Evolutionary conservation across 306 rosid genomes (phyloP), one percentile per base, ranked within the genome.

Genomic region (Lathyrus aphaca): DNA sequence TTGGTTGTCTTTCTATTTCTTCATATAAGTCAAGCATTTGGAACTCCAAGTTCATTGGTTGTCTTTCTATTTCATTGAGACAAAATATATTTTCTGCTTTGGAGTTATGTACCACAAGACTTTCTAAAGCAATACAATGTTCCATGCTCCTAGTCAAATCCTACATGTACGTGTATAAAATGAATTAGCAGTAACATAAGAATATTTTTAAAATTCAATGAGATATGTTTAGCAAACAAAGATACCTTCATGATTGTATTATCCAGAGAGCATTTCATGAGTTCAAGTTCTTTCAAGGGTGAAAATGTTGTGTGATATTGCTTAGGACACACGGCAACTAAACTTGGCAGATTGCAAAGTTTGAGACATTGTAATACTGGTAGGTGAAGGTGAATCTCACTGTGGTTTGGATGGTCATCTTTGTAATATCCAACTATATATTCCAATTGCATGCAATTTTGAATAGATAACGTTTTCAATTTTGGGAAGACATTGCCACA

Each of bases 341-440:
- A 6, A 57, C n/a, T 23, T 29, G 19, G 27, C 0, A 70, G 44
- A 6, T 10, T 1, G 1, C 0, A 0, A 35, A 57, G 35, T 0
- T 2, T 0, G 1, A 70, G 35, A 2, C 0, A 0, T 27, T 7
- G 3, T 44, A 70, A 42, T 5, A 8, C 9, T 2, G 66, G 57
- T 8, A 70, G 44, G 43, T 16, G 23, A 44, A 70, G 64, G 7
- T 40, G 54, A 54, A 40, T 16, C 8, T 39, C 44, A 1, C 0
- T 43, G 5, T 15, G 5, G 10, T 23, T 30, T 50, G 12, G 37
- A 18, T 49, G 6, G 6, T 21, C 42, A 53, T 5, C 5, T 38
- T 37, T 25, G 16, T 39, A 23, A 1, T 14, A 16, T 2, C 40
- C 74, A 51, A 69, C 12, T 42, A 69, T 40, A 43, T 69, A 69